Base-by-base conservation (phyloP, 176 grass and related monocot genomes). In the Musa schizocarpa region DNA sequence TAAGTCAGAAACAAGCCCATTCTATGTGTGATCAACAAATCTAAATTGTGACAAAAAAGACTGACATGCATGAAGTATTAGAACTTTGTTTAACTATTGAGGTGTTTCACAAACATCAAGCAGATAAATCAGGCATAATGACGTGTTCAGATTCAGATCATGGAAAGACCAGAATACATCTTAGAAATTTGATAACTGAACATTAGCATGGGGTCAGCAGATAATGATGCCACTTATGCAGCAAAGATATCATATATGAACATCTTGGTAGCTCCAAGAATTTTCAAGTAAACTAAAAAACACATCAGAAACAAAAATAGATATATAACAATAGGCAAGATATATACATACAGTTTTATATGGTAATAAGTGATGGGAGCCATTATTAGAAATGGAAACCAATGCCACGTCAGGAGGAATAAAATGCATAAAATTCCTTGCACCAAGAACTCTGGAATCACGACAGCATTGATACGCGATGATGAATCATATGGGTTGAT, bases 401-500 rank as follows among this genome's bases (percentile, higher is more conserved):
- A 98, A 80, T 98, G 82, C 75, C 85, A 81, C 4, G 88, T 89
- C 66, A 98, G 77, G 64, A 98, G 81, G 71, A 89, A 93, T 72
- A 84, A 83, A 85, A 82, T 72, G 10, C 88, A 93, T 17, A 98
- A 50, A 23, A 83, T 71, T 48, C 61, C 94, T 85, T 98, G 94
- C 17, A 93, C 81, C 26, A 51, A 1, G 54, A 87, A 98, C 77
- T 98, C 90, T 66, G 89, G 85, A 65, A 91, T 52, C 9, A 93
- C 80, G 51, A 98, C 88, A 8, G 88, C 82, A 23, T 98, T 98
- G 83, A 98, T 91, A 50, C 88, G 90, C 72, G 72, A 85, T 25
- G 95, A 93, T 9, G 84, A 93, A 87, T 98, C 95, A 76, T 85
- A 98, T 11, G 90, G 95, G 83, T 98, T 98, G 78, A 98, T 91